A percentile compares a stretch with the other conserved stretches of the same genome.
phyloP scores from a whole-genome alignment of 768 basidiomycete species.

The Tricholoma furcatifolium region DNA sequence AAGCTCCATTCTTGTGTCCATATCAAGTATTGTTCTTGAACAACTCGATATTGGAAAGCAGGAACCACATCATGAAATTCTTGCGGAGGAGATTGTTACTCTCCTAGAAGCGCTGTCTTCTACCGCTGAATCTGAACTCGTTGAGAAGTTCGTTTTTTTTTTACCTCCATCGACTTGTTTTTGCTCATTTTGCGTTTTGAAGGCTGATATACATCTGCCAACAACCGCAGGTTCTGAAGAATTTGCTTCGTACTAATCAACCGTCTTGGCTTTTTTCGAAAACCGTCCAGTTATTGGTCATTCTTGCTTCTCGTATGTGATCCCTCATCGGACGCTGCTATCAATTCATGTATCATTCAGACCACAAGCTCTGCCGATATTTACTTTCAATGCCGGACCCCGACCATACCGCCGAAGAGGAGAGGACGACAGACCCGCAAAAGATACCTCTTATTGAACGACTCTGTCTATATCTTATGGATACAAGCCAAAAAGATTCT shows the following conservation, averaged over 20 bases:
- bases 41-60: conserved; percentile 35
- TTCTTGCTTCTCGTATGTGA: conserved; percentile 55
- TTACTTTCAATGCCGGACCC: conserved; percentile 38
- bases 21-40: conserved; percentile 41
- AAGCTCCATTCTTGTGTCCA: conserved; percentile 34
- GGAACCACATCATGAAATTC: conserved; percentile 22
- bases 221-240: conserved; percentile 40
- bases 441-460: conserved; percentile 46
- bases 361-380: conserved; percentile 37
- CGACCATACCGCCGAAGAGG: conserved; percentile 16
- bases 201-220: conserved; percentile 33
- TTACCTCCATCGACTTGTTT: neutral
- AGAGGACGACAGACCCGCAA: conserved; percentile 22
- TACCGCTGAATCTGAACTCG: conserved; percentile 41
- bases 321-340: neutral
- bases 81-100: conserved; percentile 41
- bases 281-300: conserved; percentile 47
- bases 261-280: conserved; percentile 50
- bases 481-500: conserved; percentile 34
- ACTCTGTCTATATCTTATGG: conserved; percentile 47
- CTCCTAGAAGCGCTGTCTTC: conserved; percentile 58
- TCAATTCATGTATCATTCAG: conserved; percentile 26
- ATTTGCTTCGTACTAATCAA: conserved; percentile 49
- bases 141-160: conserved; percentile 31
- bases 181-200: neutral